Percentiles rank a stretch among this genome's conserved stretches.
phyloP scores from a whole-genome alignment of 352 stramenopile genomes.

The Hyaloperonospora arabidopsidis region DNA sequence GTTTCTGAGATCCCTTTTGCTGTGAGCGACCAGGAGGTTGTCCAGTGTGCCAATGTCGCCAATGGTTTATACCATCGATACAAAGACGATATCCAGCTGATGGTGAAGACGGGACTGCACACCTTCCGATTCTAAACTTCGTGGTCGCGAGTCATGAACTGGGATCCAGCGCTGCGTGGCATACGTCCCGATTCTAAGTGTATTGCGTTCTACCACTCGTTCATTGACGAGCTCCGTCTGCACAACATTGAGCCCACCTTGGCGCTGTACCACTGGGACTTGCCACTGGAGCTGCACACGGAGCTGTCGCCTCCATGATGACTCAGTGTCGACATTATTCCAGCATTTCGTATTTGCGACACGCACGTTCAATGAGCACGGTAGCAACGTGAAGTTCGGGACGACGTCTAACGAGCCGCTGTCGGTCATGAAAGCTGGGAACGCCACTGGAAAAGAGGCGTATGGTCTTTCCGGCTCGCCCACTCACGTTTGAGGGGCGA shows the following conservation, averaged over 20 bases:
- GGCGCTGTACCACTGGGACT: slow-evolving; percentile 93
- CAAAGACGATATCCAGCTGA: slow-evolving; percentile 86
- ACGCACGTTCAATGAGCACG: slow-evolving; percentile 87
- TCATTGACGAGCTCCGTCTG: slow-evolving; percentile 79
- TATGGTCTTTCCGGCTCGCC: slow-evolving; percentile 32
- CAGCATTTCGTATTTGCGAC: slow-evolving; percentile 74
- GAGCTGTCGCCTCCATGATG: slow-evolving; percentile 40
- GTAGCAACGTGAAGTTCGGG: slow-evolving; percentile 87
- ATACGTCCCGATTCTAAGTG: slow-evolving; percentile 74
- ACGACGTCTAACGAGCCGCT: slow-evolving; percentile 93
- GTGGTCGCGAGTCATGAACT: slow-evolving; percentile 86
- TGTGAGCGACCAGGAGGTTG: too few species aligned
- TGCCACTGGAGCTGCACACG: slow-evolving; percentile 77
- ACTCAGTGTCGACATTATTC: slow-evolving; percentile 39
- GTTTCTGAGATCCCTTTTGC: too few species aligned
- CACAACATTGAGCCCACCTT: slow-evolving; percentile 83
- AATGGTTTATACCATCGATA: slow-evolving; percentile 91
- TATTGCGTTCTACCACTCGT: slow-evolving; percentile 87
- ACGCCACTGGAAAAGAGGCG: slow-evolving; percentile 46
- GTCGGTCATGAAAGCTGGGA: slow-evolving; percentile 43
- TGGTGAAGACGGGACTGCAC: slow-evolving; percentile 84
- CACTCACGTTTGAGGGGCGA: slow-evolving; percentile 34
- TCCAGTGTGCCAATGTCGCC: too few species aligned
- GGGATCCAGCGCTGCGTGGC: slow-evolving; percentile 35
- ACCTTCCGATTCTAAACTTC: slow-evolving; percentile 91